Conservation (phyloP, 257 asterid species). For the Schizonepeta tenuifolia region DNA sequence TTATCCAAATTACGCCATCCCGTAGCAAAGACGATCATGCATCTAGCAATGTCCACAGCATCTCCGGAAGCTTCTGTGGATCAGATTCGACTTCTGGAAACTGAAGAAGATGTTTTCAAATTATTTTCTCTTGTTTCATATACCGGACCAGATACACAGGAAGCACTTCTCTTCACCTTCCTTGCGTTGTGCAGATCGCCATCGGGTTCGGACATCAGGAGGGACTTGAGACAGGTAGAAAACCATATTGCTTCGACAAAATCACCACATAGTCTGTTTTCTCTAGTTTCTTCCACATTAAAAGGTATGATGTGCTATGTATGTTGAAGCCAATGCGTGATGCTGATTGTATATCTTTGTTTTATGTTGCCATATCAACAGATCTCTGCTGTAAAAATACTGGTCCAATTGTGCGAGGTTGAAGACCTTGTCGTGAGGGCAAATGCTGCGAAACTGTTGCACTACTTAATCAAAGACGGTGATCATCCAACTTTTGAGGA, state of each 20-base stretch:
- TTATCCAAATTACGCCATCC: slow-evolving; percentile 37
- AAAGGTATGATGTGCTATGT: background rate
- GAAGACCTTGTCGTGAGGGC: slow-evolving; percentile 40
- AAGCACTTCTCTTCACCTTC: slow-evolving; percentile 47
- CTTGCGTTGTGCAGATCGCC: slow-evolving; percentile 47
- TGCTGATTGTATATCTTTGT: slow-evolving; percentile 13
- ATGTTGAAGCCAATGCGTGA: background rate
- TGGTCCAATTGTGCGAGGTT: slow-evolving; percentile 47
- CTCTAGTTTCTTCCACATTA: background rate
- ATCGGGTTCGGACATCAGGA: slow-evolving; percentile 41
- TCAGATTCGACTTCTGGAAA: slow-evolving; percentile 40
- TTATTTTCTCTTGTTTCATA: slow-evolving; percentile 51
- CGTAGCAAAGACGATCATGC: slow-evolving; percentile 50
- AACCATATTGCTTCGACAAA: background rate
- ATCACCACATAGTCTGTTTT: background rate
- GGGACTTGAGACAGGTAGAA: slow-evolving; percentile 45
- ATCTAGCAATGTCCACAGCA: slow-evolving; percentile 41
- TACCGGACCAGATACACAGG: slow-evolving; percentile 39
- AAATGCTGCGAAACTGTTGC: slow-evolving; percentile 48
- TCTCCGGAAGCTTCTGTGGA: slow-evolving; percentile 37
- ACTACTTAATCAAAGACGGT: slow-evolving; percentile 45
- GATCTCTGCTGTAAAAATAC: slow-evolving; percentile 51
- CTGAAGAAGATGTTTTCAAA: slow-evolving; percentile 47
- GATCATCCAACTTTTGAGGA: slow-evolving; percentile 38
- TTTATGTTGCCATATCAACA: slow-evolving; percentile 25